A percentile compares a stretch with the other conserved stretches of the same genome.
Conservation (phyloP, 495 filamentous ascomycete genomes). For the Penicillium antarcticum region DNA sequence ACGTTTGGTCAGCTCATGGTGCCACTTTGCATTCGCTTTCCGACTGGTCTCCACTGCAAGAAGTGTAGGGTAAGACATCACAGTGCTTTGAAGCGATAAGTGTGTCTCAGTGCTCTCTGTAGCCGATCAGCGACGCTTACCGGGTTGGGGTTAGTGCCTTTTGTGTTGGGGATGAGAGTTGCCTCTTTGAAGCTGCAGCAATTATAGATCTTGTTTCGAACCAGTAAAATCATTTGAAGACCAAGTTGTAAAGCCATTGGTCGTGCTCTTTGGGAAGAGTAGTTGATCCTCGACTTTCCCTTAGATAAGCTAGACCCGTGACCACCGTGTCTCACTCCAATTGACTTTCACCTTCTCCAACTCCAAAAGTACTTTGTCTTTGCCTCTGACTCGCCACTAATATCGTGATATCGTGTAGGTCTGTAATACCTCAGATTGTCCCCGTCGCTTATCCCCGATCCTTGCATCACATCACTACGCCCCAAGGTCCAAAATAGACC, state of each 20-base stretch:
- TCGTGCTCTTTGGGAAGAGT: too few relatives aligned
- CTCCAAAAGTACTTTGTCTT: not conserved
- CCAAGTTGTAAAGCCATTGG: too few relatives aligned
- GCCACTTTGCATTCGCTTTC: not conserved
- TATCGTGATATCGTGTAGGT: not conserved
- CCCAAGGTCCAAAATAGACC: not conserved
- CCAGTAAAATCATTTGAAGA: too few relatives aligned
- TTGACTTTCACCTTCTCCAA: not conserved
- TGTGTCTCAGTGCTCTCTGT: not conserved
- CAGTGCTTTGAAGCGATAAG: not conserved
- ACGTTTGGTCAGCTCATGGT: not conserved
- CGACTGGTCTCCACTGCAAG: not conserved
- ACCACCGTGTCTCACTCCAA: not conserved
- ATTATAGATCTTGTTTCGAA: too few relatives aligned
- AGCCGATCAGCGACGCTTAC: conserved; percentile 15
- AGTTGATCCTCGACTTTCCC: too few relatives aligned
- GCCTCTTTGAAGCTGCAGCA: not conserved
- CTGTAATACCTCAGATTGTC: not conserved
- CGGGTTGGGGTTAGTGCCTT: conserved; percentile 7
- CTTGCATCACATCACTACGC: not conserved
- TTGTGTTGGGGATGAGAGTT: not conserved
- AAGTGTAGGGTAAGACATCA: not conserved
- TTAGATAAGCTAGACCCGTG: too few relatives aligned
- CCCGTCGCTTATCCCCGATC: not conserved
- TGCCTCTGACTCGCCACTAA: not conserved